A percentile compares a stretch with the other conserved stretches of the same genome.
Evolutionary conservation across 331 rosid genomes (phyloP).

Genomic region (Saraca asoca): DNA sequence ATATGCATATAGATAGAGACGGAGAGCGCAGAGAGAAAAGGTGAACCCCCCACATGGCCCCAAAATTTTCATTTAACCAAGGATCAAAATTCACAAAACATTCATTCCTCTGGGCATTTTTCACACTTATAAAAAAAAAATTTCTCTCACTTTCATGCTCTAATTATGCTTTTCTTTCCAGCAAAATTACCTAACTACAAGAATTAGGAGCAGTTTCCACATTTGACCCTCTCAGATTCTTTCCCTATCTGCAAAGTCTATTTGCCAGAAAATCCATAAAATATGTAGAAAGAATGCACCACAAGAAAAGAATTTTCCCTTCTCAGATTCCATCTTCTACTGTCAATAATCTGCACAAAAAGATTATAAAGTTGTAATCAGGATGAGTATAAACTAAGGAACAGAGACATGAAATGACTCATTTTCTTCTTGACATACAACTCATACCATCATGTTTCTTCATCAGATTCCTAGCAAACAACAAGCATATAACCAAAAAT

Average conservation of each 20-base stretch:
- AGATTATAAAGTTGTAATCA: background rate
- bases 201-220: constrained; percentile 33
- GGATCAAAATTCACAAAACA: constrained; percentile 29
- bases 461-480: constrained; percentile 71
- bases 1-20: too few relatives aligned
- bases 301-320: constrained; percentile 37
- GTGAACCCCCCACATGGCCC: constrained; percentile 57
- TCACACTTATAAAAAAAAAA: constrained; percentile 36
- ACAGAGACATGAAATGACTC: background rate
- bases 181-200: constrained; percentile 46
- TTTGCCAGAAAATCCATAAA: constrained; percentile 39
- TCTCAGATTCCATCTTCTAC: constrained; percentile 37
- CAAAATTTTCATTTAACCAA: constrained; percentile 45
- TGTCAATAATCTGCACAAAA: constrained; percentile 62
- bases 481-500: constrained; percentile 71
- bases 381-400: background rate
- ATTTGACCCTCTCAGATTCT: constrained; percentile 13
- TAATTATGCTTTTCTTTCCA: constrained; percentile 47
- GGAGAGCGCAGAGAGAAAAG: constrained; percentile 48
- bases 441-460: constrained; percentile 89
- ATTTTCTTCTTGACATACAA: constrained; percentile 17
- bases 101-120: constrained; percentile 48
- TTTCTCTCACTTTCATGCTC: constrained; percentile 46
- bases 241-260: constrained; percentile 37
- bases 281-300: constrained; percentile 46